A percentile compares a stretch with the other conserved stretches of the same genome.
phyloP scores from a whole-genome alignment of 805 yeast genomes.

The Lachancea quebecensis region DNA sequence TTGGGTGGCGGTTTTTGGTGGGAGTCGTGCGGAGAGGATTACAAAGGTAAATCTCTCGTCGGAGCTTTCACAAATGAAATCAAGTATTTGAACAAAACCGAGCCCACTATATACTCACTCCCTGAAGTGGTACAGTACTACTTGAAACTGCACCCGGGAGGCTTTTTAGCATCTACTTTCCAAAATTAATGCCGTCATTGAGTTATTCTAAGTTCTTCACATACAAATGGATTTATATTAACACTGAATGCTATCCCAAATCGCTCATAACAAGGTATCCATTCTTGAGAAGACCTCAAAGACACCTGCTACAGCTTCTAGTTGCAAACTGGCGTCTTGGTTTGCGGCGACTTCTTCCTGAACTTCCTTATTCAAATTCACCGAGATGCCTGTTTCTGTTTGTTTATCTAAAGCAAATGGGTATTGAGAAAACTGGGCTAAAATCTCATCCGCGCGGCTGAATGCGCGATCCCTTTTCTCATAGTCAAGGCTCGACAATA shows the following conservation, averaged over 20 bases:
- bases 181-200: not conserved
- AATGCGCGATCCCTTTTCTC: constrained; percentile 90
- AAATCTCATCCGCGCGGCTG: constrained; percentile 86
- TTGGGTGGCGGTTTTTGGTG: constrained; percentile 92
- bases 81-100: constrained; percentile 11
- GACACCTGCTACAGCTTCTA: constrained; percentile 92
- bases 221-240: constrained; percentile 1
- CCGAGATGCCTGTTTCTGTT: constrained; percentile 62
- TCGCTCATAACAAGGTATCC: constrained; percentile 68
- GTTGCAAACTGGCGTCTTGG: constrained; percentile 48
- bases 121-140: constrained; percentile 15
- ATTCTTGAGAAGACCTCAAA: constrained; percentile 82
- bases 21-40: constrained; percentile 79
- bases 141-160: constrained; percentile 15
- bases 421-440: constrained; percentile 73
- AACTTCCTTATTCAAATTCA: constrained; percentile 48
- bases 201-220: not conserved
- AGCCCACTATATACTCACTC: constrained; percentile 14
- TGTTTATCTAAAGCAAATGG: constrained; percentile 60
- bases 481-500: constrained; percentile 64
- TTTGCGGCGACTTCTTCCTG: constrained; percentile 39
- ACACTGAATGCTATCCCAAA: not conserved
- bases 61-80: constrained; percentile 37
- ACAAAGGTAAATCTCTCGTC: constrained; percentile 36
- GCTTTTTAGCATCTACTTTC: constrained; percentile 10